These are phyloP conservation scores for Cercospora janseana DNA, from an alignment of 2,329 filamentous ascomycete genomes.

Conservation along the genomic window DNA sequence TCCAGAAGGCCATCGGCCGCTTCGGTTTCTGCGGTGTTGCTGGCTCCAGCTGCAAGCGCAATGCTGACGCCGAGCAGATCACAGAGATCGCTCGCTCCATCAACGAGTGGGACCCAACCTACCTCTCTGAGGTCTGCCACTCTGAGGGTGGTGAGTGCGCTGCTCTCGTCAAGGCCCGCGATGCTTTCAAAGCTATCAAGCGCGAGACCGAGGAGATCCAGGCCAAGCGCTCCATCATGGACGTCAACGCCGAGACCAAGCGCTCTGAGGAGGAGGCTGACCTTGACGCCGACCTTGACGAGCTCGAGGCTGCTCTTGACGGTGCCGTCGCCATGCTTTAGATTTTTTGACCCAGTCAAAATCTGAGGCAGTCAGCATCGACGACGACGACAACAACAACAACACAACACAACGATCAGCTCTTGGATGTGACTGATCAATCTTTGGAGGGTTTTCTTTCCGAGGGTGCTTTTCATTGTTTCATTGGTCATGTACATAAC, in stretches of 20 bases:
- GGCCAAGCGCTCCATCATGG: constrained; percentile 10
- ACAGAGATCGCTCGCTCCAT: constrained; percentile 15
- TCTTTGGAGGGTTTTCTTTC: neutral
- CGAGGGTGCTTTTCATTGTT: constrained; percentile 3
- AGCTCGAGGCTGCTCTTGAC: constrained; percentile 15
- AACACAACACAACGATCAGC: constrained; percentile 7
- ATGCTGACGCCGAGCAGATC: constrained; percentile 38
- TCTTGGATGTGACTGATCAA: constrained; percentile 10
- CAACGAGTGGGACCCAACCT: constrained; percentile 25
- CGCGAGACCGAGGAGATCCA: constrained; percentile 28
- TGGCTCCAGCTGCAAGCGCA: constrained; percentile 42
- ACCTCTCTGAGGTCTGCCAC: constrained; percentile 22
- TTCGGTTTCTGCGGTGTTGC: constrained; percentile 23
- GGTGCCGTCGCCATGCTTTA: constrained; percentile 11
- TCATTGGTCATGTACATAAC: neutral
- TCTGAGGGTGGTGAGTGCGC: constrained; percentile 30
- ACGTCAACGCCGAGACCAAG: constrained; percentile 15
- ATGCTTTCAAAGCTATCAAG: constrained; percentile 28
- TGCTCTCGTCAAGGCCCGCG: constrained; percentile 31
- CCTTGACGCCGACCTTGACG: constrained; percentile 8
- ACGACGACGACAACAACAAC: neutral
- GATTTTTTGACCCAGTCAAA: constrained; percentile 3
- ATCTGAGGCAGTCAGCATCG: neutral
- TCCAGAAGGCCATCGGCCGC: constrained; percentile 21
- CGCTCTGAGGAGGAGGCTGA: constrained; percentile 14